These are phyloP conservation scores for Chalciporus pseudorubinellus DNA, from an alignment of 768 basidiomycete genomes.

Conservation along the genomic window DNA sequence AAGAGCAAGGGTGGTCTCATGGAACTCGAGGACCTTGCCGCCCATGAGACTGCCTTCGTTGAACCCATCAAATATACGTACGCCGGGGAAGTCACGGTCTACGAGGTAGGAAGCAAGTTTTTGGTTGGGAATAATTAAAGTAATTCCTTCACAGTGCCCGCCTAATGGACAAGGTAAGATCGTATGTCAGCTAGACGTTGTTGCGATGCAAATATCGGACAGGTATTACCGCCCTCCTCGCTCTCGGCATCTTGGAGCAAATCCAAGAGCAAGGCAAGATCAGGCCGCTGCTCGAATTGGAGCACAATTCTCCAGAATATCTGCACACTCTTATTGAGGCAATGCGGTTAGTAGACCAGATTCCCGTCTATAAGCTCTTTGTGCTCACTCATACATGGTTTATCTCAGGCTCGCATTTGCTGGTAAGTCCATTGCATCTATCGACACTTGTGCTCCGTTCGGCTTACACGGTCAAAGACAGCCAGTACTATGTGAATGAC, in stretches of 20 bases:
- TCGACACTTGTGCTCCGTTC: background rate
- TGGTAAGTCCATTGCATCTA: slow-evolving; percentile 42
- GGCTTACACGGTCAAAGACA: slow-evolving; percentile 47
- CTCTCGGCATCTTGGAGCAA: slow-evolving; percentile 88
- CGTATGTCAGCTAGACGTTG: background rate
- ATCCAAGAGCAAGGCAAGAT: slow-evolving; percentile 74
- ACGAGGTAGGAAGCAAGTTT: slow-evolving; percentile 61
- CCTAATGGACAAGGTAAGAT: slow-evolving; percentile 87
- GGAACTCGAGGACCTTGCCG: slow-evolving; percentile 91
- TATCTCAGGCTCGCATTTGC: slow-evolving; percentile 63
- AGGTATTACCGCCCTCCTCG: slow-evolving; percentile 90
- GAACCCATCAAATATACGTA: slow-evolving; percentile 93
- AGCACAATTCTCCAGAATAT: slow-evolving; percentile 90
- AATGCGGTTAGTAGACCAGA: slow-evolving; percentile 52
- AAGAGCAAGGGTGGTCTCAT: slow-evolving; percentile 88
- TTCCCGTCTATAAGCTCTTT: background rate
- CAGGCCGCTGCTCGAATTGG: slow-evolving; percentile 69
- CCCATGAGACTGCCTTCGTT: slow-evolving; percentile 74
- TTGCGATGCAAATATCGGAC: background rate
- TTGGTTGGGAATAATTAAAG: background rate
- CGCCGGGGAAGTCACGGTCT: slow-evolving; percentile 79
- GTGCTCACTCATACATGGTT: slow-evolving; percentile 1
- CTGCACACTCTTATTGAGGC: slow-evolving; percentile 86
- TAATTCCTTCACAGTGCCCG: slow-evolving; percentile 60
- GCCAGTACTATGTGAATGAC: slow-evolving; percentile 89